phyloP scores from a whole-genome alignment of 2,329 filamentous ascomycete species.

The Curvularia eragrostidis region DNA sequence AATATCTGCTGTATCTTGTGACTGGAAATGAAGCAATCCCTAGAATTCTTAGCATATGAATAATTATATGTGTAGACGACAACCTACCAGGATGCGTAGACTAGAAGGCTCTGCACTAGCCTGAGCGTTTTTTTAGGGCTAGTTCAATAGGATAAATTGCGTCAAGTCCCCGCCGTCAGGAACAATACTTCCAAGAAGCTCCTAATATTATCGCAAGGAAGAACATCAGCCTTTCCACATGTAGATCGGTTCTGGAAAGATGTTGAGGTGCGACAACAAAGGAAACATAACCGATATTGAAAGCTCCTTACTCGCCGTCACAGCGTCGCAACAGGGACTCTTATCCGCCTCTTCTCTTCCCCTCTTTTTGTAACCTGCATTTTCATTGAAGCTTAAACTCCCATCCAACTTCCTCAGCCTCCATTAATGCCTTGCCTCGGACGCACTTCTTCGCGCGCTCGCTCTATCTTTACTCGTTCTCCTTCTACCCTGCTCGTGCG shows the following conservation, averaged over 20 bases:
- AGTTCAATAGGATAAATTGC: conserved; percentile 38
- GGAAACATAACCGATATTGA: conserved; percentile 32
- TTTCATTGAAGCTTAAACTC: too few relatives aligned
- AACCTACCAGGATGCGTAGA: conserved; percentile 44
- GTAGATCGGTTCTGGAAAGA: conserved; percentile 26
- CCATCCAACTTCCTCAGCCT: too few relatives aligned
- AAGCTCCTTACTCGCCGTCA: too few relatives aligned
- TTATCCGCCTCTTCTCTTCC: too few relatives aligned
- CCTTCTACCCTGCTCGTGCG: too few relatives aligned
- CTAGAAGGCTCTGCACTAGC: conserved; percentile 42
- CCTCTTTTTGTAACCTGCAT: too few relatives aligned
- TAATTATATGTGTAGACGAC: neutral
- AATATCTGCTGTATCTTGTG: conserved; percentile 47
- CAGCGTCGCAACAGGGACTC: too few relatives aligned
- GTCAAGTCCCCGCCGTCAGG: conserved; percentile 38
- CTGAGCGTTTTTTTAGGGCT: conserved; percentile 36
- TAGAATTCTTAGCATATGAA: conserved; percentile 16
- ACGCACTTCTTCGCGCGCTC: too few relatives aligned
- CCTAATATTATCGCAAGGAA: conserved; percentile 41
- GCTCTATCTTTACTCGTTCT: too few relatives aligned
- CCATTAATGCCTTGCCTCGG: too few relatives aligned
- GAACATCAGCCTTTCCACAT: conserved; percentile 40
- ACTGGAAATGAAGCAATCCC: conserved; percentile 47
- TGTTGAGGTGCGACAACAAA: conserved; percentile 36
- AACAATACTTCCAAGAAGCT: conserved; percentile 39